Evolutionary conservation across 768 basidiomycete genomes (phyloP).

Genomic region (Boletellus emodensis): DNA sequence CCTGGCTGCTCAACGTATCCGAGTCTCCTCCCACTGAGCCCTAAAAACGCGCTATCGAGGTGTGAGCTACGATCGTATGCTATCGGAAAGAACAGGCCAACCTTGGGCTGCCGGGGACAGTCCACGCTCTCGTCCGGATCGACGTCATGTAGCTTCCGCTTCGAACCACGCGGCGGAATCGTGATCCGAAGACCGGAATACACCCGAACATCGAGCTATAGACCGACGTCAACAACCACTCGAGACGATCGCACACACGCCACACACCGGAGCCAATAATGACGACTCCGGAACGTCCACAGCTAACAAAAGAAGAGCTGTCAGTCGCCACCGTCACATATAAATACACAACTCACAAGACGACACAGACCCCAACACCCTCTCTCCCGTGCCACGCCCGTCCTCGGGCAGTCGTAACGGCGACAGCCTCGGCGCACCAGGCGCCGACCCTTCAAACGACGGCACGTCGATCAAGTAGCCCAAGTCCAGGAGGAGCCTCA

Average conservation of each 20-base stretch:
- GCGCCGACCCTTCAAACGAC: constrained; percentile 3
- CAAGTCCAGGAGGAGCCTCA: constrained; percentile 4
- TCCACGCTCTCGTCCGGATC: constrained; percentile 1
- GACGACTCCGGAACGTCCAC: constrained; percentile 2
- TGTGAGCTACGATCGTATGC: background rate
- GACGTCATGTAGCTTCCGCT: constrained; percentile 23
- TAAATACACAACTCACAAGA: constrained; percentile 15
- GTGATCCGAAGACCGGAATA: constrained; percentile 25
- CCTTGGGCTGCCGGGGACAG: constrained; percentile 17
- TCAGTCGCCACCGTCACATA: background rate
- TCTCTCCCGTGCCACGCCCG: constrained; percentile 16
- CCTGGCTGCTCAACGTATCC: constrained; percentile 1
- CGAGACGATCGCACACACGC: background rate
- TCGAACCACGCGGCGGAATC: constrained; percentile 16
- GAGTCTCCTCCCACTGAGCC: constrained; percentile 13
- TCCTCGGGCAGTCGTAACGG: constrained; percentile 26
- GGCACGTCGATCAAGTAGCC: background rate
- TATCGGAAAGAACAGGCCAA: background rate
- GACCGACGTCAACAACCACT: background rate
- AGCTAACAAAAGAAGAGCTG: constrained; percentile 4
- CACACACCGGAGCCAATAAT: constrained; percentile 19
- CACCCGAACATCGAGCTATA: constrained; percentile 1
- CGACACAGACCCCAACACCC: constrained; percentile 1
- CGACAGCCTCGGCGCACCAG: constrained; percentile 25
- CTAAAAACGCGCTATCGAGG: constrained; percentile 16